Base-by-base conservation (phyloP, 768 basidiomycete species). In the Tulasnella sp. region DNA sequence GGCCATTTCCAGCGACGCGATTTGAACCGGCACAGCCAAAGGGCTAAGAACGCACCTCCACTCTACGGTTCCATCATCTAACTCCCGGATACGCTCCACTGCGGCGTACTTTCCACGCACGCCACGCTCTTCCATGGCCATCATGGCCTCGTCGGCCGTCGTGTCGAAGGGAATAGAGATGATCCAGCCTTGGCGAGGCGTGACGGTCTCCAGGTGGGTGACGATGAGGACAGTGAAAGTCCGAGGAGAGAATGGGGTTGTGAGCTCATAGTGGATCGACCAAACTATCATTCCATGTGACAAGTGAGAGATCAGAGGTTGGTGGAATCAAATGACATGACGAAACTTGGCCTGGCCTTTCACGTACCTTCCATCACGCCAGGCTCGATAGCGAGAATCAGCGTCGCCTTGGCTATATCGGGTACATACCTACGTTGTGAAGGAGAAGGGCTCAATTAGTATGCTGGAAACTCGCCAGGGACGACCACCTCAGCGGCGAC, bases 331-430 rank as follows among this genome's bases (percentile, higher is more conserved):
- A 45, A 7, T 12, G 2, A 22, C 1, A 5, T n/a, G 24, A 3
- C 9, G n/a, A 41, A 4, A 17, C 59, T 7, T 8, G 12, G 29
- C 21, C 10, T 5, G 12, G 3, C 5, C 2, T 11, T 4, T 10
- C 12, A 21, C 49, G 49, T 43, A 60, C 60, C 56, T 58, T 61
- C 57, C 49, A 51, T 59, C 15, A 59, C 60, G 30, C 60, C 60
- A 2, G 51, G 52, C n/a, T 61, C 51, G 48, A 56, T 42, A 30
- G 44, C 54, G 24, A 45, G 43, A 21, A 61, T 21, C 51, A 41
- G 24, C 5, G 53, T 56, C 2, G 56, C 60, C 5, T 44, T 43
- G 31, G 22, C 48, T 17, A 61, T 27, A 24, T 60, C 54, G 2
- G 53, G 53, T 1, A 43, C 49, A 41, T 58, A 61, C 41, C 60